Percentiles rank a stretch among this genome's conserved stretches.
Evolutionary conservation across 768 basidiomycete genomes (phyloP).

Genomic region (Chalciporus pseudorubinellus): DNA sequence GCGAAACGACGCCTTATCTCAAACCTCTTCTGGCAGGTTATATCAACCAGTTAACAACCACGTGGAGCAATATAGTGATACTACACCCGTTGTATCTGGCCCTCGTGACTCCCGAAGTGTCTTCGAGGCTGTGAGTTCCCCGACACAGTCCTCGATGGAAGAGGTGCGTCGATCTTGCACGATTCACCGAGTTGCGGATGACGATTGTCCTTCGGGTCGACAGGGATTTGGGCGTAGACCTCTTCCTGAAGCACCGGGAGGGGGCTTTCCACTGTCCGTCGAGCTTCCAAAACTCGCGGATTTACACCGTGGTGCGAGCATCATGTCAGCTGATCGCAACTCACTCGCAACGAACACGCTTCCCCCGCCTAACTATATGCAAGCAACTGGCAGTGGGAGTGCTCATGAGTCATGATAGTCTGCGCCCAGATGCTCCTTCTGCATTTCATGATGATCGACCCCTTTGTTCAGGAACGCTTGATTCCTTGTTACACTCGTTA

Average conservation of each 20-base stretch:
- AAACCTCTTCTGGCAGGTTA: not conserved
- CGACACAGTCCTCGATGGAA: constrained; percentile 5
- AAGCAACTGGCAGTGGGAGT: constrained; percentile 10
- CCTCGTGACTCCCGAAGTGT: constrained; percentile 15
- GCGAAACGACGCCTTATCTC: constrained; percentile 5
- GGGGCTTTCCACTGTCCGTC: constrained; percentile 8
- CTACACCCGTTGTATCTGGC: not conserved
- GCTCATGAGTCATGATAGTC: not conserved
- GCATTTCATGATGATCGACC: not conserved
- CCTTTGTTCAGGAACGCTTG: not conserved
- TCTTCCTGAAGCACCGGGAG: constrained; percentile 25
- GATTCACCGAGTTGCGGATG: not conserved
- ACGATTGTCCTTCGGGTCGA: not conserved
- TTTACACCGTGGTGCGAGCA: constrained; percentile 3
- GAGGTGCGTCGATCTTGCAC: constrained; percentile 13
- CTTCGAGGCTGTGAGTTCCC: constrained; percentile 2
- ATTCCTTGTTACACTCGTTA: not conserved
- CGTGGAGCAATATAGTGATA: not conserved
- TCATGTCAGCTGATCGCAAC: not conserved
- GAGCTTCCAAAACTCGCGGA: constrained; percentile 16
- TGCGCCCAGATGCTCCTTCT: not conserved
- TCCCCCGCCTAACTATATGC: constrained; percentile 25
- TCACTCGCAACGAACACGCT: constrained; percentile 19
- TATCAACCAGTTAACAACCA: constrained; percentile 6
- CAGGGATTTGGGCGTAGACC: constrained; percentile 16